These are phyloP conservation scores for Byssothecium circinans DNA, from an alignment of 2,329 filamentous ascomycete genomes.

Conservation along the genomic window DNA sequence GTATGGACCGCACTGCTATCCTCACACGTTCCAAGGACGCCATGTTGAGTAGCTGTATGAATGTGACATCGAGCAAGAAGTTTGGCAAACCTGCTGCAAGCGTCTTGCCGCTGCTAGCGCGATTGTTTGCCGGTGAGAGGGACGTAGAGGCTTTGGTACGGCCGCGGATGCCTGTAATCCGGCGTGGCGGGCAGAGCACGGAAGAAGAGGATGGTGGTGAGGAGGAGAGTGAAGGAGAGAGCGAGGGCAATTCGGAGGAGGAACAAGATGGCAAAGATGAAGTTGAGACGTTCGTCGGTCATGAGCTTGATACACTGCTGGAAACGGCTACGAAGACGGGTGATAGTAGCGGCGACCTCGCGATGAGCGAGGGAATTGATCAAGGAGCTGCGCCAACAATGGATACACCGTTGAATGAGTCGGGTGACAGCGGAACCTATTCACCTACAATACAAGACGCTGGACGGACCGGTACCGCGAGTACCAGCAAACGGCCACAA, in stretches of 20 bases:
- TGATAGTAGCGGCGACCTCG: constrained; percentile 12
- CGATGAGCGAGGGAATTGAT: constrained; percentile 15
- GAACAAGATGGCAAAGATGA: constrained; percentile 21
- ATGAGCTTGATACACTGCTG: constrained; percentile 30
- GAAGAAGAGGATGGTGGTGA: constrained; percentile 23
- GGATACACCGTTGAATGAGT: neutral
- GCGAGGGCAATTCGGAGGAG: constrained; percentile 18
- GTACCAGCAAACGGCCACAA: constrained; percentile 28
- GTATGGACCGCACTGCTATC: constrained; percentile 80
- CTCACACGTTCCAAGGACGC: constrained; percentile 68
- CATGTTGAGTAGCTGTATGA: constrained; percentile 80
- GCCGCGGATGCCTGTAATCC: constrained; percentile 51
- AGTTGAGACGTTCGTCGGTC: constrained; percentile 49
- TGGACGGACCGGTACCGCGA: constrained; percentile 2
- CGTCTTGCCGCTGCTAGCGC: constrained; percentile 76
- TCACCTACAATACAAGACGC: neutral
- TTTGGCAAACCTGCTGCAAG: constrained; percentile 65
- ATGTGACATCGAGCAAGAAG: constrained; percentile 68
- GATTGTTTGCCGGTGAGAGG: constrained; percentile 61
- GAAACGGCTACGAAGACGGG: constrained; percentile 19
- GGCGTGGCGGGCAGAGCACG: constrained; percentile 21
- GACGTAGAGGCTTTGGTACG: constrained; percentile 71
- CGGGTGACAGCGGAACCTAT: neutral
- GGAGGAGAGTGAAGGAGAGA: constrained; percentile 24
- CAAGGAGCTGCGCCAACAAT: neutral